Evolutionary conservation across 192 early-diverging fungal genomes (phyloP).

Genomic region (Podila minutissima): DNA sequence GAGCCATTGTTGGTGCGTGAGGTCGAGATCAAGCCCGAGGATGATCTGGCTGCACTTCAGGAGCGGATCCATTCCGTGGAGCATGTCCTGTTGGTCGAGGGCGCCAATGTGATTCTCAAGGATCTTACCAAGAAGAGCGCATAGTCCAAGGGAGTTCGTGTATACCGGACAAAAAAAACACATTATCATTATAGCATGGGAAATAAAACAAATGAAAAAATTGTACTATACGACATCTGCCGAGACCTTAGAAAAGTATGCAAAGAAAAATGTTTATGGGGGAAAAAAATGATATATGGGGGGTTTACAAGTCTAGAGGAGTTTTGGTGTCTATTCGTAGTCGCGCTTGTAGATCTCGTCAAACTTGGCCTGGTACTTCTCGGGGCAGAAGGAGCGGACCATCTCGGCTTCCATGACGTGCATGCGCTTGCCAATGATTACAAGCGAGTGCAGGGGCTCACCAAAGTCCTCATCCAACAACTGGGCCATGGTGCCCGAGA

Average conservation of each 20-base stretch:
- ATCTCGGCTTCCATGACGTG: conserved; percentile 94
- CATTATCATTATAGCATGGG: background rate
- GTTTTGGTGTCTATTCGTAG: conserved; percentile 50
- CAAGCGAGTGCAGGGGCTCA: conserved; percentile 91
- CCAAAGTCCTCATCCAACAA: conserved; percentile 91
- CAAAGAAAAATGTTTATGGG: conserved; percentile 3
- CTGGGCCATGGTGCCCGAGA: conserved; percentile 90
- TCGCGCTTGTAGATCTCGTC: conserved; percentile 73
- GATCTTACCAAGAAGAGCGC: conserved; percentile 26
- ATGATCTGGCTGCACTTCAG: conserved; percentile 86
- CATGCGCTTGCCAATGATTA: conserved; percentile 88
- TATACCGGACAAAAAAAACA: background rate
- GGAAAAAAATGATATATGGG: background rate
- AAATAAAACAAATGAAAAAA: background rate
- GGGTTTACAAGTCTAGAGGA: background rate
- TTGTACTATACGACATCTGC: too few relatives aligned
- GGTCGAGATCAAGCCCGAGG: conserved; percentile 80
- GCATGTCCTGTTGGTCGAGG: conserved; percentile 89
- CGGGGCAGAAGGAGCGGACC: conserved; percentile 76
- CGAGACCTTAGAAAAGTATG: background rate
- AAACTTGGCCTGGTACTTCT: conserved; percentile 68
- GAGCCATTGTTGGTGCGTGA: conserved; percentile 82
- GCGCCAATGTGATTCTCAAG: conserved; percentile 64
- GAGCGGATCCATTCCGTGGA: conserved; percentile 90
- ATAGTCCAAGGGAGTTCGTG: background rate